Evolutionary conservation across 1,284 basidiomycete genomes (phyloP).

Genomic region (Melanopsichium pennsylvanicum): DNA sequence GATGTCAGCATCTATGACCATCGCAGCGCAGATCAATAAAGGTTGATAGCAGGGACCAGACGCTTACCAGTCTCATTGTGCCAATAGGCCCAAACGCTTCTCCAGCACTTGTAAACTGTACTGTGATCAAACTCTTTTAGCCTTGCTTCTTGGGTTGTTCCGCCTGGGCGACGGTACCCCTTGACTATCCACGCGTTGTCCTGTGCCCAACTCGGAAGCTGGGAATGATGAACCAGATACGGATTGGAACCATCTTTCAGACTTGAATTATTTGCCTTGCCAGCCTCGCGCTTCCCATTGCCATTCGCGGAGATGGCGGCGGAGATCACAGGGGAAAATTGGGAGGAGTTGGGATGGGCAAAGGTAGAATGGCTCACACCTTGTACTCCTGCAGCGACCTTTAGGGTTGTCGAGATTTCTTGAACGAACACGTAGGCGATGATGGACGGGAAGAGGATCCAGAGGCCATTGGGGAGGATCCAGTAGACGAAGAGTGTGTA

Average conservation of each 20-base stretch:
- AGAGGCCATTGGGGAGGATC: conserved; percentile 80
- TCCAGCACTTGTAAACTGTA: conserved; percentile 59
- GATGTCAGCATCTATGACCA: too few species aligned
- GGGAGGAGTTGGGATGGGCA: not conserved
- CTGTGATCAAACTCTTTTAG: conserved; percentile 54
- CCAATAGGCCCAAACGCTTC: conserved; percentile 62
- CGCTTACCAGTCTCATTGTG: conserved; percentile 63
- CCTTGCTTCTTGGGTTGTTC: conserved; percentile 20
- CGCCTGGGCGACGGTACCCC: conserved; percentile 63
- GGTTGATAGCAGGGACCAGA: not conserved
- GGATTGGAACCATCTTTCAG: conserved; percentile 26
- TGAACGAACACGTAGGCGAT: conserved; percentile 68
- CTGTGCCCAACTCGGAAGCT: conserved; percentile 57
- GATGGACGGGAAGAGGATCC: conserved; percentile 75
- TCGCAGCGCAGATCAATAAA: too few species aligned
- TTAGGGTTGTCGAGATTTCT: conserved; percentile 38
- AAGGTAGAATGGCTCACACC: conserved; percentile 19
- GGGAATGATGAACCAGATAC: conserved; percentile 52
- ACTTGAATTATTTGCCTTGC: not conserved
- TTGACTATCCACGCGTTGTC: conserved; percentile 60
- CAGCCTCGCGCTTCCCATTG: not conserved
- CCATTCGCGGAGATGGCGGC: not conserved
- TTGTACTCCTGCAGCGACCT: conserved; percentile 45
- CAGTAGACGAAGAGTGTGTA: conserved; percentile 73
- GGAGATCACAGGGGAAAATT: not conserved